A percentile compares a stretch with the other conserved stretches of the same genome.
Conservation (phyloP, 116 monocot species). For the Trichopus zeylanicus region DNA sequence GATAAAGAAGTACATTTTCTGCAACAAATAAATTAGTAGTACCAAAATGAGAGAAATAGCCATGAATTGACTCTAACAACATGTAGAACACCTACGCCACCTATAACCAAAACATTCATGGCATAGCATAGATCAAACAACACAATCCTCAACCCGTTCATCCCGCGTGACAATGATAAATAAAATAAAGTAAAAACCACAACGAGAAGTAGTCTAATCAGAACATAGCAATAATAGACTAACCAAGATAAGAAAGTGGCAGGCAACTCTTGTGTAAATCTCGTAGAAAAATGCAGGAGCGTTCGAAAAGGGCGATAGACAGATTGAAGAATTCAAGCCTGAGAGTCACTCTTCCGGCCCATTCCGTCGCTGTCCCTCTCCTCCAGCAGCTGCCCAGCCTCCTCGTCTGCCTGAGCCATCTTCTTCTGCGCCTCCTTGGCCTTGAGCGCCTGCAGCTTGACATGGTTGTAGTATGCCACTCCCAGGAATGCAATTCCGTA, state of each 20-base stretch:
- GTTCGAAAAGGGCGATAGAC: background rate
- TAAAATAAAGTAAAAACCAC: background rate
- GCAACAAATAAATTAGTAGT: background rate
- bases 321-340: conserved; percentile 1
- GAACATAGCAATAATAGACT: background rate
- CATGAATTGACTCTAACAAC: too few relatives aligned
- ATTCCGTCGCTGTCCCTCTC: conserved; percentile 15
- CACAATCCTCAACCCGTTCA: background rate
- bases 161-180: background rate
- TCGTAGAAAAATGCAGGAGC: background rate
- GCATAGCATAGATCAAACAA: background rate
- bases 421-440: conserved; percentile 89
- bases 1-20: background rate
- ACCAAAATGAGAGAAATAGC: background rate
- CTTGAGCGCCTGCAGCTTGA: conserved; percentile 78
- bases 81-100: background rate
- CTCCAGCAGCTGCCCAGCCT: conserved; percentile 36
- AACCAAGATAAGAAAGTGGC: too few relatives aligned
- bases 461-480: conserved; percentile 83
- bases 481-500: conserved; percentile 66
- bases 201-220: background rate
- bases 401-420: conserved; percentile 45
- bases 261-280: background rate
- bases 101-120: background rate
- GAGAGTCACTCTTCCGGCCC: conserved; percentile 18